Percentiles rank a stretch among this genome's conserved stretches.
Conservation (phyloP, 305 asterid species). For the Coffea humblotiana region DNA sequence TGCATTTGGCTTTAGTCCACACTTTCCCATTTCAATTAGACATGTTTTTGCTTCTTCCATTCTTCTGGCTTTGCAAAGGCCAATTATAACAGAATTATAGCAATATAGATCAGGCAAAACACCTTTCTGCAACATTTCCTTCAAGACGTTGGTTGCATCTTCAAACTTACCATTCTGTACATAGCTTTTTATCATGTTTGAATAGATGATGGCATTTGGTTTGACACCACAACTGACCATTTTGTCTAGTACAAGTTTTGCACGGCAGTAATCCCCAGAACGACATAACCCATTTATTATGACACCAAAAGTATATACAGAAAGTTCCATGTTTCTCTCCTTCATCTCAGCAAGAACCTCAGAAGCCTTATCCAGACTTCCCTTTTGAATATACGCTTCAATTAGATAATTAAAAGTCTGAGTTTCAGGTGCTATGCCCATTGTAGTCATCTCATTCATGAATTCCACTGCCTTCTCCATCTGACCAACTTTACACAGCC, state of each 20-base stretch:
- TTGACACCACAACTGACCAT: slow-evolving; percentile 53
- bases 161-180: slow-evolving; percentile 62
- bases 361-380: slow-evolving; percentile 54
- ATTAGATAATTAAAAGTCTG: slow-evolving; percentile 64
- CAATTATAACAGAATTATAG: slow-evolving; percentile 63
- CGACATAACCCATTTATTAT: slow-evolving; percentile 57
- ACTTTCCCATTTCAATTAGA: slow-evolving; percentile 53
- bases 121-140: slow-evolving; percentile 68
- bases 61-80: slow-evolving; percentile 68
- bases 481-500: slow-evolving; percentile 63
- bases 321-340: slow-evolving; percentile 60
- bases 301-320: slow-evolving; percentile 57
- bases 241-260: slow-evolving; percentile 50
- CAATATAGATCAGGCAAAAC: slow-evolving; percentile 63
- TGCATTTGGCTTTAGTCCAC: slow-evolving; percentile 69
- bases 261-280: slow-evolving; percentile 56
- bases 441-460: slow-evolving; percentile 59
- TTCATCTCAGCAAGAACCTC: slow-evolving; percentile 68
- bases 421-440: slow-evolving; percentile 57
- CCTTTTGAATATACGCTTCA: slow-evolving; percentile 54
- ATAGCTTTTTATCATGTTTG: slow-evolving; percentile 53
- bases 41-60: slow-evolving; percentile 68
- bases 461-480: slow-evolving; percentile 55
- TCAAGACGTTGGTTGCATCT: slow-evolving; percentile 53
- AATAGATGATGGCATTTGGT: slow-evolving; percentile 57